Base-by-base conservation (phyloP, 306 rosid species). In the Citrullus amarus region DNA sequence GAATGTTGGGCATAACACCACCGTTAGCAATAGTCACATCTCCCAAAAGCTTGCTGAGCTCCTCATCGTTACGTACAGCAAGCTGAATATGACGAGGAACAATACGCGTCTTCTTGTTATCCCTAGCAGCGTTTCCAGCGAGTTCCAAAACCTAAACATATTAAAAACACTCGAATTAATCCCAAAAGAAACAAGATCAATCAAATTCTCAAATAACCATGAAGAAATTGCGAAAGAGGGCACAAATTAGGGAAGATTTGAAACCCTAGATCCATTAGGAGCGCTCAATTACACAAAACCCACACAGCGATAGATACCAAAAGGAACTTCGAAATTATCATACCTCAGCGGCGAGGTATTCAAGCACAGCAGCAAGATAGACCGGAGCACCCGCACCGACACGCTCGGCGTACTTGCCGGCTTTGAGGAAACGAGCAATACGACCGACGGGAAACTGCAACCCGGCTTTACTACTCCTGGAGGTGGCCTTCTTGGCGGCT, bases 301-400 rank as follows among this genome's bases (percentile, higher is more conserved):
- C 11, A 1, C 44, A 20, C 16, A 50, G 2, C 17, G 56, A 51
- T 6, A 53, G n/a, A 46, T 0, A n/a, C 1, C 0, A 18, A 54
- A 9, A 78, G 0, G 41, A 81, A 53, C 0, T 10, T 0, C 0
- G 5, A 22, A 12, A 34, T 22, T 14, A 25, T 11, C 54, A 54
- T 79, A 92, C 98, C 93, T 94, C 98, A 0, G 97, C 96, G 0
- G 98, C 97, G 0, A 94, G 94, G 80, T 94, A 94, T 69, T 93
- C 98, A 0, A 93, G 96, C 5, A 93, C 97, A 9, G 96, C 97
- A 1, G 98, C 94, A 12, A 93, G 97, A 60, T 94, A 92, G 0
- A 94, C 98, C 2, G 98, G 98, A 72, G 98, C 96, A 14, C 97
- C 98, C 14, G 97, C 93, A 2, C 98, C 97, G 3, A 94, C 96